phyloP scores from a whole-genome alignment of 768 basidiomycete genomes.

The Lactarius hatsudake region DNA sequence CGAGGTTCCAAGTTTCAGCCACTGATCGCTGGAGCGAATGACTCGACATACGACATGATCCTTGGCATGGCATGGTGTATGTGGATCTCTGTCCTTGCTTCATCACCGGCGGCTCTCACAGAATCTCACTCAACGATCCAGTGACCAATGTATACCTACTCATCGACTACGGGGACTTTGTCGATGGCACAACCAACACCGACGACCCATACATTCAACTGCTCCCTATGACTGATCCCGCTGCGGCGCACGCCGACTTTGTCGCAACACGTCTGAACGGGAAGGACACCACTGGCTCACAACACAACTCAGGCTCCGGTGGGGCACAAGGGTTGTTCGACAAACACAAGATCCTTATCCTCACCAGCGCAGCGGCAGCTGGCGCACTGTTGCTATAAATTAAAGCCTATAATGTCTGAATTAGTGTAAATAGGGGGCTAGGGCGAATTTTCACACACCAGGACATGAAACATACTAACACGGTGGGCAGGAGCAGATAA shows the following conservation, averaged over 20 bases:
- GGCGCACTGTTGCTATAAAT: too few relatives aligned
- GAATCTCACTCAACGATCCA: slow-evolving; percentile 30
- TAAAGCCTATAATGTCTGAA: background rate
- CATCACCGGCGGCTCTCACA: background rate
- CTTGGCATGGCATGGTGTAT: slow-evolving; percentile 71
- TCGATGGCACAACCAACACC: slow-evolving; percentile 40
- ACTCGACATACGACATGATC: slow-evolving; percentile 57
- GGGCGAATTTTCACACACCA: too few relatives aligned
- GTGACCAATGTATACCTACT: slow-evolving; percentile 65
- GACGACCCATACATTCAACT: slow-evolving; percentile 60
- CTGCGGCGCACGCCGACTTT: slow-evolving; percentile 11
- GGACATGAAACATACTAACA: too few relatives aligned
- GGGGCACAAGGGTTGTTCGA: background rate
- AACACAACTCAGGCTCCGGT: background rate
- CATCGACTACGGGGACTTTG: slow-evolving; percentile 63
- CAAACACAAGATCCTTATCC: slow-evolving; percentile 12
- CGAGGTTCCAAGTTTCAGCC: slow-evolving; percentile 57
- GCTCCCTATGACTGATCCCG: slow-evolving; percentile 48
- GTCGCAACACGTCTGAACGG: slow-evolving; percentile 14
- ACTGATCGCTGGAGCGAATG: slow-evolving; percentile 50
- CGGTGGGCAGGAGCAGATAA: too few relatives aligned
- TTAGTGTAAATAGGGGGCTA: too few relatives aligned
- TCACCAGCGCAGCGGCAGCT: background rate
- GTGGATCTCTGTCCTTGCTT: slow-evolving; percentile 29
- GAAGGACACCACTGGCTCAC: slow-evolving; percentile 6